phyloP scores from a whole-genome alignment of 495 filamentous ascomycete species.

The Aspergillus saccharolyticus region DNA sequence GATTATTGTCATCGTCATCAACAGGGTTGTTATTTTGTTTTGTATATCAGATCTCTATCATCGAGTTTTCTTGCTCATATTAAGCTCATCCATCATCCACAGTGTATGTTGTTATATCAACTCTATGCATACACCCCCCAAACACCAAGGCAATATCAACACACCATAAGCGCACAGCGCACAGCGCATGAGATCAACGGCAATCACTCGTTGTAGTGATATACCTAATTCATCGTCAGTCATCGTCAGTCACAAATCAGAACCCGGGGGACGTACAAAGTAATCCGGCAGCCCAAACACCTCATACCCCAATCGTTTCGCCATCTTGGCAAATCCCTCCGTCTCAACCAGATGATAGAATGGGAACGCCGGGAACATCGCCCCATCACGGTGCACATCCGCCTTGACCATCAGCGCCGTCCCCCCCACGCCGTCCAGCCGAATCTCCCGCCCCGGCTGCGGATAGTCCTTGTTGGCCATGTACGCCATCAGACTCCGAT shows the following conservation, averaged over 20 bases:
- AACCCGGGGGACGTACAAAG: constrained; percentile 53
- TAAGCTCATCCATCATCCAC: too few species aligned
- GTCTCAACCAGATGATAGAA: constrained; percentile 98
- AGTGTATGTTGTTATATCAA: too few species aligned
- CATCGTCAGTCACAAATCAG: constrained; percentile 4
- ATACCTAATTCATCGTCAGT: constrained; percentile 55
- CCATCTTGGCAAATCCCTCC: constrained; percentile 98
- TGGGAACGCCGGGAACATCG: constrained; percentile 95
- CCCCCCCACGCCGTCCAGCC: constrained; percentile 88
- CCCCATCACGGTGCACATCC: constrained; percentile 93
- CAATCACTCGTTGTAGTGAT: constrained; percentile 81
- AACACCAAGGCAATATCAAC: too few species aligned
- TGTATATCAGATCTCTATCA: not conserved
- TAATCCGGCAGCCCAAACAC: constrained; percentile 90
- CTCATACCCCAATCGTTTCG: constrained; percentile 75
- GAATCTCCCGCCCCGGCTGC: constrained; percentile 57
- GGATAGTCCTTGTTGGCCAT: constrained; percentile 53
- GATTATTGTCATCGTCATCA: too few species aligned
- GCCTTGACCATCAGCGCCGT: constrained; percentile 94
- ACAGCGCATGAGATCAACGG: not conserved
- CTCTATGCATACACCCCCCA: too few species aligned
- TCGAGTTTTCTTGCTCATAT: too few species aligned
- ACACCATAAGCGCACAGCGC: not conserved
- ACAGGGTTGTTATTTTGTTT: too few species aligned
- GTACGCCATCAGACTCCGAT: constrained; percentile 87